phyloP scores from a whole-genome alignment of 1,284 basidiomycete genomes.

The Bjerkandera adusta region DNA sequence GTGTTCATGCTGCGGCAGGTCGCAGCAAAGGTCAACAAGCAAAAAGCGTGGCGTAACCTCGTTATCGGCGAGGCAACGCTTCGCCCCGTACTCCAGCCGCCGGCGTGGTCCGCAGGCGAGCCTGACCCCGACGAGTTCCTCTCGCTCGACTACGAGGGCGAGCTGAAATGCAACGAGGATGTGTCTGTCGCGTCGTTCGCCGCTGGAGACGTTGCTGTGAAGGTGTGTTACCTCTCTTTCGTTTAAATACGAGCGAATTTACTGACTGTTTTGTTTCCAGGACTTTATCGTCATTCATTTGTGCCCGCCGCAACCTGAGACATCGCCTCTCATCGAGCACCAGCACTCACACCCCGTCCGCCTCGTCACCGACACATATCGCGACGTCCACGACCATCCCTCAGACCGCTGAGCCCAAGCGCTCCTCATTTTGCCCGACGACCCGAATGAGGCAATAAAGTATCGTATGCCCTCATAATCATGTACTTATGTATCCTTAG shows the following conservation, averaged over 20 bases:
- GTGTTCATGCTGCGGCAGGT: conserved; percentile 44
- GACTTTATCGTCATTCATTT: conserved; percentile 47
- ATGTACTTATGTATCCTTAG: no score
- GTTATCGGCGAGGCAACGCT: conserved; percentile 40
- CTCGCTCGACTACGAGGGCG: conserved; percentile 34
- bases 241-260: no score
- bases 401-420: background rate
- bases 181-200: conserved; percentile 24
- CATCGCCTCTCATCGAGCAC: conserved; percentile 35
- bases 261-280: no score
- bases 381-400: conserved; percentile 7
- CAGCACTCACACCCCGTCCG: conserved; percentile 43
- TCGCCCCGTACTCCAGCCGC: conserved; percentile 36
- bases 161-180: conserved; percentile 22
- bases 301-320: conserved; percentile 33
- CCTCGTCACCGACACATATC: conserved; percentile 42
- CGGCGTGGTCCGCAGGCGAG: conserved; percentile 11
- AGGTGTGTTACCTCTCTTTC: conserved; percentile 32
- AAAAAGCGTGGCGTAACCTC: conserved; percentile 33
- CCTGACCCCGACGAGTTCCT: conserved; percentile 2
- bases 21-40: conserved; percentile 28
- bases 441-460: background rate
- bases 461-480: no score
- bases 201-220: conserved; percentile 32
- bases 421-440: background rate